Percentiles rank a stretch among this genome's conserved stretches.
Evolutionary conservation across 208 protist species (phyloP).

Genomic region (Acanthamoeba rhysodes): DNA sequence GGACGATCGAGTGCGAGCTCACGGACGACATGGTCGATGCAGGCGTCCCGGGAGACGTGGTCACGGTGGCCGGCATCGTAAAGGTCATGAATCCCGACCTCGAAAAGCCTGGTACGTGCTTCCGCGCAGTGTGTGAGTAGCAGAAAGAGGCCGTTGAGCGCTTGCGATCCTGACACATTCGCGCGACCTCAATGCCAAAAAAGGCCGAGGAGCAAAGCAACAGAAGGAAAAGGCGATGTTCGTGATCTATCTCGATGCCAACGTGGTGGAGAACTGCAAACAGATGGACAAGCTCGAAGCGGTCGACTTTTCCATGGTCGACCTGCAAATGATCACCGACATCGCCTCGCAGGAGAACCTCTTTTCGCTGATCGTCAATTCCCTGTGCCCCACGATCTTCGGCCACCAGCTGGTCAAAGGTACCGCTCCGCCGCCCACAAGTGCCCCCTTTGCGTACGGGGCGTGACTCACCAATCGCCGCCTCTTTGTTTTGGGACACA

Average conservation of each 20-base stretch:
- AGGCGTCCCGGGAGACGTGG: constrained; percentile 93
- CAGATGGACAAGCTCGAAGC: constrained; percentile 65
- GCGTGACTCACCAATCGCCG: background rate
- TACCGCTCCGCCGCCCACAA: background rate
- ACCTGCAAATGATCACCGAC: constrained; percentile 86
- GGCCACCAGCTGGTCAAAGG: constrained; percentile 94
- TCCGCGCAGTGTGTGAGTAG: background rate
- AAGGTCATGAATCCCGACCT: constrained; percentile 86
- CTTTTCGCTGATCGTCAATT: constrained; percentile 94
- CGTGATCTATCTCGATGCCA: constrained; percentile 89
- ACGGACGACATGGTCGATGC: constrained; percentile 91
- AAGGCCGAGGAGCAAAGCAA: background rate
- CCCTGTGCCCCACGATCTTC: constrained; percentile 95
- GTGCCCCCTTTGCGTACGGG: background rate
- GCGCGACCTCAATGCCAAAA: background rate
- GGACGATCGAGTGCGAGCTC: constrained; percentile 93
- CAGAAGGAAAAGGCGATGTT: constrained; percentile 81
- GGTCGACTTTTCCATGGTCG: constrained; percentile 77
- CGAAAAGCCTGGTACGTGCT: constrained; percentile 3
- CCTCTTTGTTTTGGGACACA: constrained; percentile 69
- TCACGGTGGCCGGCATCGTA: constrained; percentile 91
- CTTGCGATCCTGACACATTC: background rate
- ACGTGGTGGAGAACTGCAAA: constrained; percentile 87
- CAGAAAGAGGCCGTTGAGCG: background rate
- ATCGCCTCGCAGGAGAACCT: constrained; percentile 91